Percentiles rank a stretch among this genome's conserved stretches.
phyloP scores from a whole-genome alignment of 1,284 basidiomycete species.

The Papiliotrema laurentii region DNA sequence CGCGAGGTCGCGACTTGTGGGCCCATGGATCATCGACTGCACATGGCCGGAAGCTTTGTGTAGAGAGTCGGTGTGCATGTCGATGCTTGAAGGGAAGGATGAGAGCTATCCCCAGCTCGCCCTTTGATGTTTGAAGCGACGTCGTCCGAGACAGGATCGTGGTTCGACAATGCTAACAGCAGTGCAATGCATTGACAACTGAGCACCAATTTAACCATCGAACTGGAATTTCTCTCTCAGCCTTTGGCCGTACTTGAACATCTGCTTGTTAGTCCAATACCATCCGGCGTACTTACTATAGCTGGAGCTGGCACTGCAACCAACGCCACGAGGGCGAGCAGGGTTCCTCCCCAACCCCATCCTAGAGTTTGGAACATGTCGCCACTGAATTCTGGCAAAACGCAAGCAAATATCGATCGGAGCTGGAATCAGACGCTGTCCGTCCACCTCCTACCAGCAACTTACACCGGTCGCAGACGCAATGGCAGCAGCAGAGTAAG shows the following conservation, averaged over 20 bases:
- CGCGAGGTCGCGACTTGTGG: too few species aligned
- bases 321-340: constrained; percentile 46
- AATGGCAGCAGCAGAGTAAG: constrained; percentile 50
- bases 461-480: constrained; percentile 45
- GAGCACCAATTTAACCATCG: constrained; percentile 14
- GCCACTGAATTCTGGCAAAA: constrained; percentile 48
- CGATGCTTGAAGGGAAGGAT: too few species aligned
- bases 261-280: constrained; percentile 11
- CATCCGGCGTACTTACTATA: constrained; percentile 23
- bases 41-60: too few species aligned
- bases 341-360: constrained; percentile 49
- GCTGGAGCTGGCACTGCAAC: constrained; percentile 48
- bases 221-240: constrained; percentile 45
- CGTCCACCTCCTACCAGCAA: background rate
- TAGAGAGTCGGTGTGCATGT: too few species aligned
- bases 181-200: background rate
- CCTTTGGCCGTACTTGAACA: constrained; percentile 46
- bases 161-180: too few species aligned
- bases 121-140: too few species aligned
- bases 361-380: constrained; percentile 49
- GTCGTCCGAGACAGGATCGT: too few species aligned
- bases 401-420: constrained; percentile 45
- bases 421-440: constrained; percentile 8
- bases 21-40: too few species aligned
- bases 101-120: too few species aligned